phyloP scores from a whole-genome alignment of 2,329 filamentous ascomycete genomes.

The Nemania diffusa region DNA sequence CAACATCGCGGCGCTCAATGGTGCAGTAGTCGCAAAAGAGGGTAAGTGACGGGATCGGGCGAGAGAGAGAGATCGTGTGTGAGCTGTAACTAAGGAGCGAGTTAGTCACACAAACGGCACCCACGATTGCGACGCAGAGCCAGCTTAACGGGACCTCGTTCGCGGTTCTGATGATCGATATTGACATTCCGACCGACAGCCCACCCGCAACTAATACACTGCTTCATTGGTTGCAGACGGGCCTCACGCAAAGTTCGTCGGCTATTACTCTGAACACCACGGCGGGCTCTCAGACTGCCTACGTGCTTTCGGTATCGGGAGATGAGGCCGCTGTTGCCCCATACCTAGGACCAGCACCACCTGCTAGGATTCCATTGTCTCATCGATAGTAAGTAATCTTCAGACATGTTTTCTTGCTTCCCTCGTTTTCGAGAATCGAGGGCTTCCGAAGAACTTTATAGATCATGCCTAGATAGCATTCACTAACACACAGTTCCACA shows the following conservation, averaged over 20 bases:
- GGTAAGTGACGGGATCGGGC: constrained; percentile 44
- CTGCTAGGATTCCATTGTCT: constrained; percentile 45
- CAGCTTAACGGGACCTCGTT: constrained; percentile 55
- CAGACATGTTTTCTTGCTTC: not conserved
- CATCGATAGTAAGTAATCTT: constrained; percentile 42
- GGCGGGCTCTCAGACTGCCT: constrained; percentile 37
- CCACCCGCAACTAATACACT: constrained; percentile 53
- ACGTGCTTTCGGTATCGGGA: constrained; percentile 39
- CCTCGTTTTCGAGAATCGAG: not conserved
- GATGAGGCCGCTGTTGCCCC: constrained; percentile 41
- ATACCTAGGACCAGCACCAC: constrained; percentile 46
- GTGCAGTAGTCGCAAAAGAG: constrained; percentile 52
- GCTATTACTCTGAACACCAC: constrained; percentile 41
- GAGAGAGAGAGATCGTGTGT: not conserved
- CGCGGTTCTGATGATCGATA: constrained; percentile 56
- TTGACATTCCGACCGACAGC: constrained; percentile 59
- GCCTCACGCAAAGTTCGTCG: constrained; percentile 47
- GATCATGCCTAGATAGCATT: not conserved
- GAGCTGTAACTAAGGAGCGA: constrained; percentile 25
- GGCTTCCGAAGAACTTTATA: not conserved
- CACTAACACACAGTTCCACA: constrained; percentile 18
- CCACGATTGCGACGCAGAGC: constrained; percentile 51
- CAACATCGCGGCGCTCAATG: constrained; percentile 52
- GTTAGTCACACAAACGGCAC: constrained; percentile 50
- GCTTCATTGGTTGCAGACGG: constrained; percentile 58